Conservation (phyloP, 1,284 basidiomycete genomes). For the Irpex lacteus region DNA sequence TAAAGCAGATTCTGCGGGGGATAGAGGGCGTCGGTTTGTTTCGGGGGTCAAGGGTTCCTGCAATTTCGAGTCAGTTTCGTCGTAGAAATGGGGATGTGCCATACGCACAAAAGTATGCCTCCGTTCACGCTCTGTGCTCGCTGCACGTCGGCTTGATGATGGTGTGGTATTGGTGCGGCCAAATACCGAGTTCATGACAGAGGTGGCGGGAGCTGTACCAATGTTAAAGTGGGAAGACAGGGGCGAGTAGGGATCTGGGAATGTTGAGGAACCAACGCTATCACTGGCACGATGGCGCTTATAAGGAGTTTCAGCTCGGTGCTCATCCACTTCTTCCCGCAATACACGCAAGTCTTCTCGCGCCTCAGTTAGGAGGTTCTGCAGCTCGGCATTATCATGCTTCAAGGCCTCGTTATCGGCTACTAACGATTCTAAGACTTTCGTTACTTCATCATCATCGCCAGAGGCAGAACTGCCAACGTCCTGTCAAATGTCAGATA, state of each 20-base stretch:
- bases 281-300: slow-evolving; percentile 23
- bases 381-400: slow-evolving; percentile 77
- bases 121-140: slow-evolving; percentile 27
- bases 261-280: slow-evolving; percentile 21
- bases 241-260: slow-evolving; percentile 19
- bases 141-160: slow-evolving; percentile 22
- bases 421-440: slow-evolving; percentile 78
- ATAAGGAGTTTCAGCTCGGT: slow-evolving; percentile 41
- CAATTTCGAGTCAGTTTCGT: slow-evolving; percentile 1
- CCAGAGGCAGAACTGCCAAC: slow-evolving; percentile 38
- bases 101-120: slow-evolving; percentile 40
- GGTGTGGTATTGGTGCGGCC: slow-evolving; percentile 12
- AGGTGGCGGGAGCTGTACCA: slow-evolving; percentile 25
- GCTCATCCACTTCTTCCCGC: slow-evolving; percentile 75
- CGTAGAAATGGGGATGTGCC: background rate
- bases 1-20: slow-evolving; percentile 49
- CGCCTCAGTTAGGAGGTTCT: slow-evolving; percentile 67
- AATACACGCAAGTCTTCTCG: slow-evolving; percentile 73
- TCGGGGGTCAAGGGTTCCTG: slow-evolving; percentile 66
- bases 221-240: slow-evolving; percentile 27
- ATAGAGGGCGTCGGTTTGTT: slow-evolving; percentile 51
- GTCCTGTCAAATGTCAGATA: slow-evolving; percentile 31
- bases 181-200: slow-evolving; percentile 22
- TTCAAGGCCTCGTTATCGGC: slow-evolving; percentile 81
- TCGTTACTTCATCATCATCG: slow-evolving; percentile 59